phyloP scores from a whole-genome alignment of 129 eudicot genomes.

The Gnaphalium uliginosum region DNA sequence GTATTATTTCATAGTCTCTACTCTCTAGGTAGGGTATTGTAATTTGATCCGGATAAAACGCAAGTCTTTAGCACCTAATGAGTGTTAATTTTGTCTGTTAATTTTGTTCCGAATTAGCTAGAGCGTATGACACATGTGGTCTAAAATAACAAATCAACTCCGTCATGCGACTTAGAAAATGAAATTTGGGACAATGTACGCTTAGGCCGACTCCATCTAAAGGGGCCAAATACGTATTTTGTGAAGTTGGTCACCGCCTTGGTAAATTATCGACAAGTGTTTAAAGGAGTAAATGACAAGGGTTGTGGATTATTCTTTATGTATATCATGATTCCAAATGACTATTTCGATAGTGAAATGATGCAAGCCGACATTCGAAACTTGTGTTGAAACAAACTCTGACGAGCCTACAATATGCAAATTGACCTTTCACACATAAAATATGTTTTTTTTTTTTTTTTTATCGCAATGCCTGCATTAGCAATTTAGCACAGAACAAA shows the following conservation, averaged over 20 bases:
- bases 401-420: not conserved
- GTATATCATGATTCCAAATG: not conserved
- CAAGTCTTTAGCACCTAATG: too few species aligned
- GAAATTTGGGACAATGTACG: too few species aligned
- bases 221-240: not conserved
- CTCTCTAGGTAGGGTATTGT: too few species aligned
- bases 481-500: too few species aligned
- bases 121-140: too few species aligned
- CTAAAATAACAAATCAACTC: not conserved
- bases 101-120: too few species aligned
- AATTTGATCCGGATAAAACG: too few species aligned
- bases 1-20: too few species aligned
- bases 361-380: not conserved
- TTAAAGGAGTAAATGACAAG: too few species aligned
- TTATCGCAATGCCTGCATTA: not conserved
- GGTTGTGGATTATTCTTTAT: conserved; percentile 9
- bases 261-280: not conserved
- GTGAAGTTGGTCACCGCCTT: not conserved
- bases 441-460: not conserved
- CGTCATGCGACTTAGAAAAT: not conserved
- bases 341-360: conserved; percentile 18
- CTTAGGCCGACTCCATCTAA: not conserved
- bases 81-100: too few species aligned
- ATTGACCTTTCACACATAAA: conserved; percentile 20
- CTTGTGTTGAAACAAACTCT: not conserved